Conservation (phyloP, 495 filamentous ascomycete species). For the Choiromyces venosus region DNA sequence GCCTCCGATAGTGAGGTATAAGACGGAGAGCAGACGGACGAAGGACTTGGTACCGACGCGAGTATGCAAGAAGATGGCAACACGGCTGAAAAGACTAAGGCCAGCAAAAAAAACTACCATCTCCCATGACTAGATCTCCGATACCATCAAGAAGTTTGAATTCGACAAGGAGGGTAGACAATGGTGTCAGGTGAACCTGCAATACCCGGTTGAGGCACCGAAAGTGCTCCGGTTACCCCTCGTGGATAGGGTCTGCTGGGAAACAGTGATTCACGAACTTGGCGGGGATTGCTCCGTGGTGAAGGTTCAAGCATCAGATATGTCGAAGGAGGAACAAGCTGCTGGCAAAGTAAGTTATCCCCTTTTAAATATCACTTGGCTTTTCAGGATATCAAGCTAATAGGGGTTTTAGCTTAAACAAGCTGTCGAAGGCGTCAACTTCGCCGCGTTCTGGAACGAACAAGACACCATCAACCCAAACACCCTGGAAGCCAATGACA, state of each 20-base stretch:
- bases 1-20: conserved; percentile 49
- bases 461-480: conserved; percentile 84
- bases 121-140: conserved; percentile 8
- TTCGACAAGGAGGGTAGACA: conserved; percentile 70
- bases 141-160: conserved; percentile 64
- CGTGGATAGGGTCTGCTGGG: conserved; percentile 68
- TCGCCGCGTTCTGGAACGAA: conserved; percentile 77
- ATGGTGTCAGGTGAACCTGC: conserved; percentile 72
- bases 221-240: conserved; percentile 90
- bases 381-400: conserved; percentile 2
- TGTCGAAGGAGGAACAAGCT: conserved; percentile 41
- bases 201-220: conserved; percentile 72
- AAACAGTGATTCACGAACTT: conserved; percentile 82
- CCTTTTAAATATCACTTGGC: not conserved
- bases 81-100: conserved; percentile 48
- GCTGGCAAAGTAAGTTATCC: conserved; percentile 34
- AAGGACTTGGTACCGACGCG: conserved; percentile 50
- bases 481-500: conserved; percentile 83
- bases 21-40: conserved; percentile 52
- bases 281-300: conserved; percentile 64
- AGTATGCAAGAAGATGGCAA: conserved; percentile 42
- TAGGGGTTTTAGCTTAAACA: conserved; percentile 31
- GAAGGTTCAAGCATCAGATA: conserved; percentile 59
- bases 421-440: conserved; percentile 77
- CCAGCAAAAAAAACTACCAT: conserved; percentile 46